These are phyloP conservation scores for Trichoderma koningiopsis DNA, from an alignment of 2,329 filamentous ascomycete species.

Conservation along the genomic window DNA sequence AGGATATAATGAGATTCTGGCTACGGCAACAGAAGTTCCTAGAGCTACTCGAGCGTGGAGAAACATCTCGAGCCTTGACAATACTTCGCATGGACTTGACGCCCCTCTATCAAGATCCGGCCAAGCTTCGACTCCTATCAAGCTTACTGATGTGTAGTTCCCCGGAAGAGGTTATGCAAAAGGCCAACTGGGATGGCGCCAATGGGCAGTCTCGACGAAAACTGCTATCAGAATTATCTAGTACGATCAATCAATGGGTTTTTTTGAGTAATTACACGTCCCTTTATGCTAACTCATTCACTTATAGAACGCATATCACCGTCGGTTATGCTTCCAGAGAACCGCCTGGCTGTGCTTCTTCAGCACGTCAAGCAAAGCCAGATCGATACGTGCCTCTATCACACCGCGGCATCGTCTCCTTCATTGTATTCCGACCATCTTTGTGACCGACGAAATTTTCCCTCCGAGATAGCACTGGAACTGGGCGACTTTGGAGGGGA, in stretches of 20 bases:
- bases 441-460: constrained; percentile 80
- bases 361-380: constrained; percentile 83
- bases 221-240: constrained; percentile 80
- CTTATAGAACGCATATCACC: constrained; percentile 81
- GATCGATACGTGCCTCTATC: constrained; percentile 81
- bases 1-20: constrained; percentile 80
- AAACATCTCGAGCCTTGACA: constrained; percentile 72
- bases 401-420: constrained; percentile 76
- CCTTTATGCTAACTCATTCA: constrained; percentile 29
- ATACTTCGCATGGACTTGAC: constrained; percentile 89
- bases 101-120: constrained; percentile 77
- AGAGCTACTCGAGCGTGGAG: constrained; percentile 77
- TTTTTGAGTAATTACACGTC: not conserved
- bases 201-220: constrained; percentile 71
- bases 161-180: constrained; percentile 71
- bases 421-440: constrained; percentile 88
- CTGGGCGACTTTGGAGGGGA: constrained; percentile 76
- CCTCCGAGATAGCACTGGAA: constrained; percentile 69
- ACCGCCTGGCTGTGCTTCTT: constrained; percentile 78
- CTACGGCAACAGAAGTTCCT: constrained; percentile 93
- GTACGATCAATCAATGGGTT: constrained; percentile 51
- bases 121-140: constrained; percentile 78
- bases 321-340: constrained; percentile 94
- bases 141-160: constrained; percentile 88
- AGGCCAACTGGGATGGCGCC: constrained; percentile 85